Evolutionary conservation across 2,329 filamentous ascomycete genomes (phyloP).

Genomic region (Sporothrix luriei): DNA sequence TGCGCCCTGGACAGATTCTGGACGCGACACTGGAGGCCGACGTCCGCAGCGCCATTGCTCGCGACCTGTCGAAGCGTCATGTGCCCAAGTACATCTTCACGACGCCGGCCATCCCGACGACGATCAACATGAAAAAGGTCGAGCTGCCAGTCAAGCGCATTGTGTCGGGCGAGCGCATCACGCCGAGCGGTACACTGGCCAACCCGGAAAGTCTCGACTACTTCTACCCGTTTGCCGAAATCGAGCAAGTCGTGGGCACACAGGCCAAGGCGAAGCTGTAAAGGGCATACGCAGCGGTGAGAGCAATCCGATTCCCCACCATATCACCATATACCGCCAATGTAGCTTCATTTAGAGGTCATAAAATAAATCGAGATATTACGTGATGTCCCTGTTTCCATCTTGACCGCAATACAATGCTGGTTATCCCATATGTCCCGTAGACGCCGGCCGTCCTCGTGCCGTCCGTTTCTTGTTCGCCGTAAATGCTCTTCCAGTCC

Average conservation of each 20-base stretch:
- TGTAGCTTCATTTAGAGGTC: neutral
- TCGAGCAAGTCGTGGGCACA: constrained; percentile 58
- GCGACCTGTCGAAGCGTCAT: constrained; percentile 70
- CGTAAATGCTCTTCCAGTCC: constrained; percentile 1
- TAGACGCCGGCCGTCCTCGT: constrained; percentile 10
- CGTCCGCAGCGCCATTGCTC: constrained; percentile 66
- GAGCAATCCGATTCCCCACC: no score
- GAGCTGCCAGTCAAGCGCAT: constrained; percentile 84
- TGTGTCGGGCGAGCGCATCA: constrained; percentile 72
- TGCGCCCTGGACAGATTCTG: constrained; percentile 59
- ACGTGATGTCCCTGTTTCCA: neutral
- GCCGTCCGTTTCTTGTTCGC: neutral
- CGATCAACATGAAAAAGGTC: constrained; percentile 83
- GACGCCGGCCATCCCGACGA: constrained; percentile 80
- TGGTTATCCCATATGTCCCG: neutral
- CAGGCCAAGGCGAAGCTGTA: constrained; percentile 54
- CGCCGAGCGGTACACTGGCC: constrained; percentile 72
- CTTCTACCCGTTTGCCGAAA: constrained; percentile 76
- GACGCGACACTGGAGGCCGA: constrained; percentile 56
- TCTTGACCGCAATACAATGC: constrained; percentile 1
- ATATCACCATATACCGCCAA: no score
- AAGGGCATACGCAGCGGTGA: neutral
- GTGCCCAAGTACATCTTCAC: constrained; percentile 79
- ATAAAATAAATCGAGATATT: constrained; percentile 5
- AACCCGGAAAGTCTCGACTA: constrained; percentile 76